Evolutionary conservation across 805 yeast genomes (phyloP).

Genomic region (Hanseniaspora pseudoguilliermondii): DNA sequence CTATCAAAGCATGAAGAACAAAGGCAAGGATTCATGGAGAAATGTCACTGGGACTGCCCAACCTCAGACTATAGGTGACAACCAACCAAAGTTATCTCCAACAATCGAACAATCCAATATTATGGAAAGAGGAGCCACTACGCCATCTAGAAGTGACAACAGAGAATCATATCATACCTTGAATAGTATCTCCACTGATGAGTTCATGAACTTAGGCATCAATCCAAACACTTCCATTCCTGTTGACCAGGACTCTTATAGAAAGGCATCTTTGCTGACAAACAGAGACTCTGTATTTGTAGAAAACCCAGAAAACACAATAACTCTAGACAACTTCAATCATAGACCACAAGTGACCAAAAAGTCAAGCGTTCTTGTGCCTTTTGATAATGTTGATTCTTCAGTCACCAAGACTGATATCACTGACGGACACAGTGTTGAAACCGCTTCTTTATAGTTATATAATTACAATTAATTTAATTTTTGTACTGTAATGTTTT

Average conservation of each 20-base stretch:
- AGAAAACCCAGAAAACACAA: constrained; percentile 1
- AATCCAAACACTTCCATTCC: constrained; percentile 37
- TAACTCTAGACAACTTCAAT: background rate
- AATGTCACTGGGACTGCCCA: constrained; percentile 20
- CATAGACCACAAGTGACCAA: constrained; percentile 3
- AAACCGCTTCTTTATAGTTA: constrained; percentile 11
- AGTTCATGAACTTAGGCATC: constrained; percentile 49
- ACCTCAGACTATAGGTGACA: background rate
- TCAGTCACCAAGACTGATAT: constrained; percentile 9
- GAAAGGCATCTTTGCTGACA: constrained; percentile 29
- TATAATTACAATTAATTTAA: background rate
- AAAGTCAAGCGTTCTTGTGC: constrained; percentile 1
- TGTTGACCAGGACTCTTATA: constrained; percentile 41
- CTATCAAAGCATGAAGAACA: constrained; percentile 26
- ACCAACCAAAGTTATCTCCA: constrained; percentile 6
- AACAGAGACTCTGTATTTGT: constrained; percentile 33
- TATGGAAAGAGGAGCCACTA: constrained; percentile 26
- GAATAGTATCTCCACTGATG: constrained; percentile 78
- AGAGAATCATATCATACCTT: constrained; percentile 59
- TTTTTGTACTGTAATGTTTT: no score
- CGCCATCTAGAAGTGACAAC: constrained; percentile 17
- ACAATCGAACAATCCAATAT: constrained; percentile 21
- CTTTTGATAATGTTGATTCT: constrained; percentile 12
- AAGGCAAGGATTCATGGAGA: constrained; percentile 49
- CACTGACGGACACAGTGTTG: constrained; percentile 10